These are phyloP conservation scores for Ophiocordyceps camponoti-rufipedis DNA, from an alignment of 2,329 filamentous ascomycete species.

Conservation along the genomic window DNA sequence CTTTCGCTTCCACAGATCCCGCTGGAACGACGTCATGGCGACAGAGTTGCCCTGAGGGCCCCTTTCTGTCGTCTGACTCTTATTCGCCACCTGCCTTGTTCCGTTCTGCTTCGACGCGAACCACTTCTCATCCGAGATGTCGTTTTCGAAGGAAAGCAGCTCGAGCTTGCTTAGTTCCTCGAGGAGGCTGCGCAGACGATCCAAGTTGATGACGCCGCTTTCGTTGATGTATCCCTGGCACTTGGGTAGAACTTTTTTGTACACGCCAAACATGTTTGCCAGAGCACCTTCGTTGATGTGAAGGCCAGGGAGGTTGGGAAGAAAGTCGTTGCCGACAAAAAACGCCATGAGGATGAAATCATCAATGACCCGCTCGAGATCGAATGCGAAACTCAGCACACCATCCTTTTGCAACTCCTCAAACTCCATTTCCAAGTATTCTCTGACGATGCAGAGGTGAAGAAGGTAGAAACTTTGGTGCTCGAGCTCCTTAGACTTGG, in stretches of 20 bases:
- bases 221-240: slow-evolving; percentile 95
- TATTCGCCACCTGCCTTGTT: slow-evolving; percentile 41
- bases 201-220: slow-evolving; percentile 75
- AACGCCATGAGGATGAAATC: slow-evolving; percentile 99
- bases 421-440: slow-evolving; percentile 94
- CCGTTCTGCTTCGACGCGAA: slow-evolving; percentile 63
- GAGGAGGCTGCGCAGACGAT: slow-evolving; percentile 58
- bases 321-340: slow-evolving; percentile 97
- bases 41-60: slow-evolving; percentile 39
- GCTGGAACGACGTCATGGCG: slow-evolving; percentile 62
- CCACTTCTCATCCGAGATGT: slow-evolving; percentile 80
- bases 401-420: slow-evolving; percentile 70
- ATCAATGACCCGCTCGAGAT: slow-evolving; percentile 93
- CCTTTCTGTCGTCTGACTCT: slow-evolving; percentile 36
- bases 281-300: slow-evolving; percentile 98
- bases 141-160: slow-evolving; percentile 79
- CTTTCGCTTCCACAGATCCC: slow-evolving; percentile 59
- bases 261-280: slow-evolving; percentile 92
- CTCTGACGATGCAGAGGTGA: slow-evolving; percentile 91
- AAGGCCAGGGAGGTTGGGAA: slow-evolving; percentile 86
- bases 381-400: slow-evolving; percentile 58
- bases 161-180: slow-evolving; percentile 79
- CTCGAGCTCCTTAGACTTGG: slow-evolving; percentile 88
- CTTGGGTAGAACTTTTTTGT: slow-evolving; percentile 76
- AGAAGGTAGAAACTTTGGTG: slow-evolving; percentile 98